Base-by-base conservation (phyloP, 768 basidiomycete genomes). In the Phallus indusiatus region DNA sequence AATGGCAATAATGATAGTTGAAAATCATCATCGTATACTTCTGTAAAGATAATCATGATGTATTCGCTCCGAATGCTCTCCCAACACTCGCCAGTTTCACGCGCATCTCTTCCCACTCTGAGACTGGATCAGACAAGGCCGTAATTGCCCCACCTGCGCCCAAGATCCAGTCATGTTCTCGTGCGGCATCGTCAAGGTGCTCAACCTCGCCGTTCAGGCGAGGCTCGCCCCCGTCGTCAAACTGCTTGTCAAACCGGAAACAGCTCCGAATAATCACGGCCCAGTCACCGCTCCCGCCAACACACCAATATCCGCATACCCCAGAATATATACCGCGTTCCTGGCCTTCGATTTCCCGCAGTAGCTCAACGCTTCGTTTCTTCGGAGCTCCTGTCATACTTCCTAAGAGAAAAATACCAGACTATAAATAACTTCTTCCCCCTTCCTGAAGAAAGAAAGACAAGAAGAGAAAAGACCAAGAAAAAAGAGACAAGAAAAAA, bases 371-470 rank as follows among this genome's bases (percentile, higher is more conserved):
- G 58, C 89, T 91, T 34, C 94, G 85, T 66, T 95, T 87, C 74
- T 97, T 98, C 0, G 94, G 94, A 0, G 94, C 94, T 36, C 94
- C 94, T 1, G 94, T 97, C 94, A 98, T 98, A 60, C 91, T 94
- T 1, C 93, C 92, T 94, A 61, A n/a, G n/a, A n/a, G n/a, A n/a
- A n/a, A n/a, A 34, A 9, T 28, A 61, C 49, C 36, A 14, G 21
- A 59, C 5, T 56, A 14, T 16, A 48, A 46, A 16, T 20, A 17
- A 5, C 33, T 16, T 47, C 18, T 17, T 34, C 36, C n/a, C n/a
- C n/a, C n/a, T n/a, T 12, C 54, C 57, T 51, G n/a, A 48, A 36
- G 5, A 7, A 28, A 3, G 28, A 7, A 28, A 28, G 28, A 7
- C 2, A 28, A 7, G 28, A 28, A 49, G n/a, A n/a, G n/a, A n/a